Percentiles rank a stretch among this genome's conserved stretches.
These are phyloP conservation scores for Trichoderma aggressivum DNA, from an alignment of 2,329 filamentous ascomycete genomes.

Conservation along the genomic window DNA sequence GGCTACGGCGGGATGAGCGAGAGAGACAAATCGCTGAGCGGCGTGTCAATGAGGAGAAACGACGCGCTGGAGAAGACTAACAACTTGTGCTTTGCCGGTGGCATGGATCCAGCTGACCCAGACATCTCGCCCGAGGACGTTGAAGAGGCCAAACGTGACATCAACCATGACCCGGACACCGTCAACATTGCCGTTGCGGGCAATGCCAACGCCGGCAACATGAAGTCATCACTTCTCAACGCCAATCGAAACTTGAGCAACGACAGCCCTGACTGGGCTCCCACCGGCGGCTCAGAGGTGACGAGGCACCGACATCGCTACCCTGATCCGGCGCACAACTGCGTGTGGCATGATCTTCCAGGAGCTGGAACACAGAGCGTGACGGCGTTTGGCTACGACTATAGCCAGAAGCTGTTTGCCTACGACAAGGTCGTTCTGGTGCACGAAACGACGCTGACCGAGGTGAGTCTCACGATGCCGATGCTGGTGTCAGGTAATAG, in stretches of 20 bases:
- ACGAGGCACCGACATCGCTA: neutral
- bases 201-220: neutral
- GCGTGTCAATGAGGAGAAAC: neutral
- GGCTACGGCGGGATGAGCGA: neutral
- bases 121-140: neutral
- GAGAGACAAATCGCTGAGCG: rapidly evolving
- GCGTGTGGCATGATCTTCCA: neutral
- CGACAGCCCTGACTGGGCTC: neutral
- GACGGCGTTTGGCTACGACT: neutral
- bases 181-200: neutral
- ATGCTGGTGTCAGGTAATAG: neutral
- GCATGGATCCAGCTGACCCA: neutral
- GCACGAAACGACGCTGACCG: neutral
- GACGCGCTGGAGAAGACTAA: neutral
- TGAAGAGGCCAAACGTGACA: neutral
- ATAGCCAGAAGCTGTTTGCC: neutral
- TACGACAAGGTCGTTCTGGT: neutral
- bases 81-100: neutral
- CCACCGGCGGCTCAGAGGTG: neutral
- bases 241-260: neutral
- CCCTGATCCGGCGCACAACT: neutral
- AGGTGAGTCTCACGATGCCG: neutral
- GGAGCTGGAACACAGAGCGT: neutral
- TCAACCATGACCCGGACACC: neutral
- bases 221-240: neutral